Base-by-base conservation (phyloP, 495 filamentous ascomycete species). In the Paragyromitra xinjiangensis region DNA sequence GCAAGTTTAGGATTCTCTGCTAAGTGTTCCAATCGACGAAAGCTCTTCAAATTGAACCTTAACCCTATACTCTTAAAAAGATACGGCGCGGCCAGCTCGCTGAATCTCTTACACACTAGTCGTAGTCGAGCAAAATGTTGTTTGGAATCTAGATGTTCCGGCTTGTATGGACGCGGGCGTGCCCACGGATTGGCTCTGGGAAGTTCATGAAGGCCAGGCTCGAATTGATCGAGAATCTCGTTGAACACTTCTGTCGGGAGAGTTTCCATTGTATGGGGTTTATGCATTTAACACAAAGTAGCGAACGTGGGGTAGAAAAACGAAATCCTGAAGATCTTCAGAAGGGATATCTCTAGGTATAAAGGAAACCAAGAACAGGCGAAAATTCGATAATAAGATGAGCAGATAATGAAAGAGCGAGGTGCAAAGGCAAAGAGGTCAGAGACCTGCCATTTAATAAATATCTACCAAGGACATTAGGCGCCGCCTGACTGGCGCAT, bases 31-130 rank as follows among this genome's bases (percentile, higher is more conserved):
- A 82, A 65, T 66, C 81, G 80, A 39, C 51, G 55, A 63, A 82
- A 82, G 55, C 81, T 82, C 58, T 62, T 82, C 45, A 80, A 19
- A 71, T 82, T 82, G 81, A 82, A 82, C 51, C 81, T 82, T 58
- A 83, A 79, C 59, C 81, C 81, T 79, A 82, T 81, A 76, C 78
- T 83, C 53, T 77, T 77, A 63, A 82, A 82, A 65, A 82, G 69
- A 78, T 82, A 82, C 51, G 81, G 78, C 42, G 80, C 77, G 45
- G 77, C 80, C 40, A 82, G 69, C 55, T 82, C 73, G 62, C 72
- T 78, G 69, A 82, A 82, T 70, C 81, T 82, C 69, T 78, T 82
- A 80, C 73, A 80, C 50, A 82, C 81, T 45, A 82, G 51, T 51
- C 81, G 80, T 14, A 82, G 50, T 16, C 72, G 79, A 55, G 81